A percentile compares a stretch with the other conserved stretches of the same genome.
phyloP scores from a whole-genome alignment of 805 yeast genomes.

The Candida piceae region DNA sequence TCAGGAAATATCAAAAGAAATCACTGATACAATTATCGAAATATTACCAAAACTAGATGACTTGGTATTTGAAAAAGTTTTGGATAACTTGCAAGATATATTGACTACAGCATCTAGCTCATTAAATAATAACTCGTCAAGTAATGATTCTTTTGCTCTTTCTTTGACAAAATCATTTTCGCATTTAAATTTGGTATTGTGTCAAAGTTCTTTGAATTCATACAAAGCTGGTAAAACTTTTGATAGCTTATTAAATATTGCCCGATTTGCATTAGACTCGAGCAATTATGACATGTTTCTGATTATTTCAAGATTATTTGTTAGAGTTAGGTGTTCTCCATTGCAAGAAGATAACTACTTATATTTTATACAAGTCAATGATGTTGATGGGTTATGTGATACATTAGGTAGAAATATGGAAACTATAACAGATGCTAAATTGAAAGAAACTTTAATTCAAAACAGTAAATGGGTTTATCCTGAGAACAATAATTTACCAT shows the following conservation, averaged over 20 bases:
- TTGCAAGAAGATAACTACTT: constrained; percentile 39
- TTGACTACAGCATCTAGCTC: constrained; percentile 2
- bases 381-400: constrained; percentile 63
- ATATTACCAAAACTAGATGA: constrained; percentile 4
- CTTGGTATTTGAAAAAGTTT: constrained; percentile 1
- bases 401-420: constrained; percentile 47
- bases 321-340: constrained; percentile 41
- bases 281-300: constrained; percentile 31
- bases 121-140: too few species aligned
- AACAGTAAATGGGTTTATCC: constrained; percentile 55
- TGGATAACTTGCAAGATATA: constrained; percentile 4
- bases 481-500: constrained; percentile 37
- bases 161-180: constrained; percentile 7
- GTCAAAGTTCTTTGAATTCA: constrained; percentile 11
- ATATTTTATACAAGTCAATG: constrained; percentile 47
- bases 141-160: background rate
- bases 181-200: constrained; percentile 10
- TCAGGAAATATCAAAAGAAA: background rate
- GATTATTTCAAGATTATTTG: constrained; percentile 45
- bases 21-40: background rate
- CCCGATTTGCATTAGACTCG: constrained; percentile 5
- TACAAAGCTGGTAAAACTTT: constrained; percentile 10
- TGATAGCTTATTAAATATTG: constrained; percentile 9
- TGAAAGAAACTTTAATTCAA: constrained; percentile 17
- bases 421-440: constrained; percentile 18